Evolutionary conservation across 1,284 basidiomycete genomes (phyloP).

Genomic region (Inonotus hispidus): DNA sequence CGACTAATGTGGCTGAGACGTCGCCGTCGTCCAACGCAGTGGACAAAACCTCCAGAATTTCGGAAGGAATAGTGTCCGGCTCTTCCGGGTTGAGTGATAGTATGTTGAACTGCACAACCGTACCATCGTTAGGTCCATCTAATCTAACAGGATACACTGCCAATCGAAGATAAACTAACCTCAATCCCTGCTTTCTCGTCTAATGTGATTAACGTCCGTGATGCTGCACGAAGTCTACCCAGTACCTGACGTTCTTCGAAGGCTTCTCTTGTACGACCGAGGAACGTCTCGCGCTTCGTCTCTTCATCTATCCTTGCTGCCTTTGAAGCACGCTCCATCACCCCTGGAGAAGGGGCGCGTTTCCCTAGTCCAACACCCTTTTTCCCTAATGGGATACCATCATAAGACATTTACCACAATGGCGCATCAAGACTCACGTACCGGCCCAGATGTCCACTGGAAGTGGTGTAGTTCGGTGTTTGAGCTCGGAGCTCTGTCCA

Average conservation of each 20-base stretch:
- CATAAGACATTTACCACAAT: background rate
- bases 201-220: slow-evolving; percentile 63
- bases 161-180: slow-evolving; percentile 35
- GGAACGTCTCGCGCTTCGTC: slow-evolving; percentile 49
- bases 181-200: slow-evolving; percentile 64
- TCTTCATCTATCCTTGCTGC: slow-evolving; percentile 67
- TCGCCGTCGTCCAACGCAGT: slow-evolving; percentile 28
- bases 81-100: slow-evolving; percentile 68
- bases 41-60: slow-evolving; percentile 52
- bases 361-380: slow-evolving; percentile 71
- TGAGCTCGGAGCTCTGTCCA: slow-evolving; percentile 18
- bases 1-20: slow-evolving; percentile 22
- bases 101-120: slow-evolving; percentile 60
- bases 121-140: background rate
- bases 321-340: slow-evolving; percentile 61
- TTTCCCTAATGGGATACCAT: slow-evolving; percentile 50
- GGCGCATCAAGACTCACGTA: slow-evolving; percentile 24
- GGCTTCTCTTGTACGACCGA: slow-evolving; percentile 60
- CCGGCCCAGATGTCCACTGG: slow-evolving; percentile 74
- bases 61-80: slow-evolving; percentile 57
- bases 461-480: slow-evolving; percentile 57
- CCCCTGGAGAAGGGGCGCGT: slow-evolving; percentile 57
- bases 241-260: slow-evolving; percentile 72
- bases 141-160: background rate
- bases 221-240: slow-evolving; percentile 57